These are phyloP conservation scores for Dendrobium huoshanense DNA, from an alignment of 106 monocot species.

Conservation along the genomic window DNA sequence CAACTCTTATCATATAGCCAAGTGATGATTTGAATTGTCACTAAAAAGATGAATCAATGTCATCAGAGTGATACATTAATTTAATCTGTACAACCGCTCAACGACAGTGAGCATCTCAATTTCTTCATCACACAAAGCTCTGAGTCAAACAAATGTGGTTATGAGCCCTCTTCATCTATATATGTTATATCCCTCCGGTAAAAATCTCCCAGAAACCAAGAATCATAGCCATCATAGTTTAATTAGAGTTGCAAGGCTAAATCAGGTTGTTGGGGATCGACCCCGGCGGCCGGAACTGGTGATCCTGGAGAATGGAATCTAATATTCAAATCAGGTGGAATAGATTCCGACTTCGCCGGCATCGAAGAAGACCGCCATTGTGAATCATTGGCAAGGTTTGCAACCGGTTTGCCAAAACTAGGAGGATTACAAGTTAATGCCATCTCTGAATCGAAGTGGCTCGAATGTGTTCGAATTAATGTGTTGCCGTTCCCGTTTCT, in stretches of 20 bases:
- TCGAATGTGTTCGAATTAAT: slow-evolving; percentile 1
- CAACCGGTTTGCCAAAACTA: not conserved
- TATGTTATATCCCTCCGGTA: not conserved
- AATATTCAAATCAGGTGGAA: slow-evolving; percentile 51
- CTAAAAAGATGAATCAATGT: not conserved
- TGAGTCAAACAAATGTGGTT: not conserved
- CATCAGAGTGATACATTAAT: slow-evolving; percentile 1
- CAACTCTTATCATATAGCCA: not conserved
- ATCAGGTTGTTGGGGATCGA: slow-evolving; percentile 60
- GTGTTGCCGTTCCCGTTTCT: slow-evolving; percentile 10
- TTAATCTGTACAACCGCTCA: not conserved
- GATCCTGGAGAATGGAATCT: slow-evolving; percentile 61
- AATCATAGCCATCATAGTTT: not conserved
- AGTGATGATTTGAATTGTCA: not conserved
- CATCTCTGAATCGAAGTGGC: slow-evolving; percentile 13
- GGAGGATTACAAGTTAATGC: slow-evolving; percentile 3
- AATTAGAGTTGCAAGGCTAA: slow-evolving; percentile 75
- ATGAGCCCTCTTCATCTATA: not conserved
- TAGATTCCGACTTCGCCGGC: slow-evolving; percentile 16
- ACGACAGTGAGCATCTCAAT: not conserved
- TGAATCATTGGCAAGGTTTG: slow-evolving; percentile 7
- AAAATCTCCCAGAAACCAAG: not conserved
- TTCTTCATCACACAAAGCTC: too few relatives aligned
- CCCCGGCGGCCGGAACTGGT: slow-evolving; percentile 11
- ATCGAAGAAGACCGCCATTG: slow-evolving; percentile 16